Conservation (phyloP, 352 stramenopile species). For the Phytophthora lateralis region DNA sequence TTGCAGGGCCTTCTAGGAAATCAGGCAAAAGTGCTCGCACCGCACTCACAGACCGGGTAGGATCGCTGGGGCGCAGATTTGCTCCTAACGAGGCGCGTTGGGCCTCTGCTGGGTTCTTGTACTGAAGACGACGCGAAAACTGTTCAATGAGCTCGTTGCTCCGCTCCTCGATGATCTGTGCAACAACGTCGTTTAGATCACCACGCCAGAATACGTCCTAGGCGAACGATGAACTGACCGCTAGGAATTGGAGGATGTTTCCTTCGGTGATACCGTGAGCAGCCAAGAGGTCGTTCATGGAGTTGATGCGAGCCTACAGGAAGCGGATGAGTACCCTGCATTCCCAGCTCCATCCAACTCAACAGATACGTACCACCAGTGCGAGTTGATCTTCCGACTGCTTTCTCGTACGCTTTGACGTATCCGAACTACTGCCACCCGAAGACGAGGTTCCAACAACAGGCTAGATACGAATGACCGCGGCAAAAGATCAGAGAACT, state of each 20-base stretch:
- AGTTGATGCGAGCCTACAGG: slow-evolving; percentile 75
- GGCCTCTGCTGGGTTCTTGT: slow-evolving; percentile 66
- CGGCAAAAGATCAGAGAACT: not conserved
- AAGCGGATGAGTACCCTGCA: not conserved
- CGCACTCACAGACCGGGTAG: slow-evolving; percentile 55
- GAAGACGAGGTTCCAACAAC: slow-evolving; percentile 29
- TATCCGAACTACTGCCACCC: slow-evolving; percentile 34
- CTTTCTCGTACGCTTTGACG: slow-evolving; percentile 58
- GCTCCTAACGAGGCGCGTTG: slow-evolving; percentile 61
- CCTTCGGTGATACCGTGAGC: slow-evolving; percentile 80
- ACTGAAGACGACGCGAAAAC: slow-evolving; percentile 69
- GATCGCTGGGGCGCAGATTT: slow-evolving; percentile 72
- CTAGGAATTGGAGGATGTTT: slow-evolving; percentile 85
- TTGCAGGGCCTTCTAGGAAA: slow-evolving; percentile 21
- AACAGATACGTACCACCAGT: slow-evolving; percentile 53
- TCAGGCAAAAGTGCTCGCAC: slow-evolving; percentile 55
- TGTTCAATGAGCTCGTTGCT: slow-evolving; percentile 84
- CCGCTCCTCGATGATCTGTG: slow-evolving; percentile 80
- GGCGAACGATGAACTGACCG: slow-evolving; percentile 33
- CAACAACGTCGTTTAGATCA: not conserved
- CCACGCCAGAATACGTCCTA: not conserved
- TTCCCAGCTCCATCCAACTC: not conserved
- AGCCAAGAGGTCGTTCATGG: slow-evolving; percentile 82
- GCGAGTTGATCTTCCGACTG: slow-evolving; percentile 78
- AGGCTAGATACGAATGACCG: slow-evolving; percentile 12